Conservation (phyloP, 1,284 basidiomycete genomes). For the Cryptococcus jaspeensis region DNA sequence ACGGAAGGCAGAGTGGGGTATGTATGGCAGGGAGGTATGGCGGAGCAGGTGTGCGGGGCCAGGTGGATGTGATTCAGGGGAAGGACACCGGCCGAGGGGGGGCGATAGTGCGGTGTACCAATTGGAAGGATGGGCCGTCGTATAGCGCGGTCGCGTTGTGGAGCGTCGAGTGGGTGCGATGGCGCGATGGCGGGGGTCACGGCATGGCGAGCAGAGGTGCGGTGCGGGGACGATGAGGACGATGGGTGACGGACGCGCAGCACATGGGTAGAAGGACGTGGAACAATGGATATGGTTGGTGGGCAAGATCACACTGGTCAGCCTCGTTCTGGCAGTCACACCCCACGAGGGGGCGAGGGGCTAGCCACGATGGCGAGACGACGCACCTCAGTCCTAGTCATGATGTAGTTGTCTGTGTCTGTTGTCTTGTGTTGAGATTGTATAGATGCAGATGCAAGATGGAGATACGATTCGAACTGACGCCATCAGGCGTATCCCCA, state of each 20-base stretch:
- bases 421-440: background rate
- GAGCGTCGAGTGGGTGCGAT: background rate
- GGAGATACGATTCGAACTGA: background rate
- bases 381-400: conserved; percentile 37
- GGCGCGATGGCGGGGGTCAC: background rate
- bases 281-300: background rate
- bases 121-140: background rate
- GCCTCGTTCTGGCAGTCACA: background rate
- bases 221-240: no score
- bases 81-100: background rate
- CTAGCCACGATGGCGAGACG: background rate
- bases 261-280: background rate
- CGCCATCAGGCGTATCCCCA: no score
- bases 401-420: conserved; percentile 9
- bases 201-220: background rate
- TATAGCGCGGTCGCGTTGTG: background rate
- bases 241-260: background rate
- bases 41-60: background rate
- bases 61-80: background rate
- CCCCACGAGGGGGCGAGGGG: no score
- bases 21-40: background rate
- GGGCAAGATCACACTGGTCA: background rate
- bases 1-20: background rate
- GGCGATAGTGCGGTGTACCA: background rate
- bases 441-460: background rate